phyloP scores from a whole-genome alignment of 2,329 filamentous ascomycete species.

The Blumeria hordei region DNA sequence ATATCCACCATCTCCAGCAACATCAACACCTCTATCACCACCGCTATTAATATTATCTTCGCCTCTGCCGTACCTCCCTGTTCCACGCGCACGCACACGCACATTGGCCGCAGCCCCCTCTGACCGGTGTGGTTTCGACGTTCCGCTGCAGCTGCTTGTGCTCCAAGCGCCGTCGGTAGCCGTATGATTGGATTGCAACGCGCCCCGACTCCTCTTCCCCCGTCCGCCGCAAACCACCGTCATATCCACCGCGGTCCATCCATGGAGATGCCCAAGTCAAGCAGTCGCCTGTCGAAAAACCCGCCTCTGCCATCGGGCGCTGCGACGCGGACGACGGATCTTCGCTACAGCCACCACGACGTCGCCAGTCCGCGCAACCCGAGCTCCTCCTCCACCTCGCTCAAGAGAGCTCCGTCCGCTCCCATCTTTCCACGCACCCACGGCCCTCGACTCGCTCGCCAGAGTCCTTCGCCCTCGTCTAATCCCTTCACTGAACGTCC shows the following conservation, averaged over 20 bases:
- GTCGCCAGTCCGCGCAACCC: constrained; percentile 21
- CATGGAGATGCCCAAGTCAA: constrained; percentile 6
- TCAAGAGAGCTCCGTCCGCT: constrained; percentile 27
- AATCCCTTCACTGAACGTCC: neutral
- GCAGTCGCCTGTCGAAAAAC: constrained; percentile 36
- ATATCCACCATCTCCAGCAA: too few relatives aligned
- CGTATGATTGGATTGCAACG: neutral
- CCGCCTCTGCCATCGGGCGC: constrained; percentile 23
- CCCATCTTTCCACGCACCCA: constrained; percentile 33
- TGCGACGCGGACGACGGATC: constrained; percentile 5
- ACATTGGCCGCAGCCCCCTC: neutral
- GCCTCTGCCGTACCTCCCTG: neutral
- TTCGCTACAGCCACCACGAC: constrained; percentile 19
- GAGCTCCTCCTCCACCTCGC: neutral
- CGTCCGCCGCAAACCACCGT: neutral
- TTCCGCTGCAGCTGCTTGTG: neutral
- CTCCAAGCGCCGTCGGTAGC: neutral
- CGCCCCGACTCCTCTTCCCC: neutral
- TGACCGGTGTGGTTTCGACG: neutral
- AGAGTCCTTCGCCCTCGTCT: neutral
- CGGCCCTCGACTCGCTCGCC: constrained; percentile 4
- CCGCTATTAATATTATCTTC: too few relatives aligned
- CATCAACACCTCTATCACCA: too few relatives aligned
- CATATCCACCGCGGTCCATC: neutral
- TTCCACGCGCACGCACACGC: neutral